phyloP scores from a whole-genome alignment of 805 yeast species.

The Myxozyma kluyveri region DNA sequence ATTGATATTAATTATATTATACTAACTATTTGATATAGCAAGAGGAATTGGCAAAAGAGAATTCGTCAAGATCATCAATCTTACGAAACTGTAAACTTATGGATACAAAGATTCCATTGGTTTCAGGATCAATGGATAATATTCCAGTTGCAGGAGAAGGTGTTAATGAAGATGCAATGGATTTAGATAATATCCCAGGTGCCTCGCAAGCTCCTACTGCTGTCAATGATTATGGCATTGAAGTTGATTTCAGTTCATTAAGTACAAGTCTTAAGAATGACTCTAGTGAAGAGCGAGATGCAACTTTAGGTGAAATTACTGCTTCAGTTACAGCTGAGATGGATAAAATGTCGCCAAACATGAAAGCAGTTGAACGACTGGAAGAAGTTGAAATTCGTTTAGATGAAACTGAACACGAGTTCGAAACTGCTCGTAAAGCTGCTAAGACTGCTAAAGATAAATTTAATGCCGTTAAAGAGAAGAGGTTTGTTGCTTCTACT shows the following conservation, averaged over 20 bases:
- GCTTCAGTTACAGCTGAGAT: conserved; percentile 35
- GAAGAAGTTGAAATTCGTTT: conserved; percentile 63
- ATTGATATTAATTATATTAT: not conserved
- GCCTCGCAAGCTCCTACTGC: conserved; percentile 14
- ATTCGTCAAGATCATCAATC: conserved; percentile 51
- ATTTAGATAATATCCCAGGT: conserved; percentile 34
- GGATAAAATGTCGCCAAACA: conserved; percentile 66
- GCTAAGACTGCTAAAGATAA: conserved; percentile 55
- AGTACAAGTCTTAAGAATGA: conserved; percentile 46
- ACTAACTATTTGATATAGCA: conserved; percentile 9
- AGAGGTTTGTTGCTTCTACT: conserved; percentile 45
- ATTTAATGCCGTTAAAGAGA: conserved; percentile 58
- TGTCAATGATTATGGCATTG: conserved; percentile 39
- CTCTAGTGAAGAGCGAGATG: conserved; percentile 29
- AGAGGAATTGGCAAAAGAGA: conserved; percentile 31
- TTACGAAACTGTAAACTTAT: conserved; percentile 75
- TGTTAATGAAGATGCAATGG: conserved; percentile 37
- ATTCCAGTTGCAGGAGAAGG: conserved; percentile 57
- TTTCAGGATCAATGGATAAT: conserved; percentile 57
- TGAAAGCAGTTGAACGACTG: conserved; percentile 73
- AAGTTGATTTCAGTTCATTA: conserved; percentile 53
- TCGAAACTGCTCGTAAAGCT: conserved; percentile 55
- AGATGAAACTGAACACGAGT: conserved; percentile 61
- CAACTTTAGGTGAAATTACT: conserved; percentile 32
- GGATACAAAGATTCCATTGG: conserved; percentile 60